phyloP scores from a whole-genome alignment of 2,329 filamentous ascomycete species.

The Apiospora saccharicola region DNA sequence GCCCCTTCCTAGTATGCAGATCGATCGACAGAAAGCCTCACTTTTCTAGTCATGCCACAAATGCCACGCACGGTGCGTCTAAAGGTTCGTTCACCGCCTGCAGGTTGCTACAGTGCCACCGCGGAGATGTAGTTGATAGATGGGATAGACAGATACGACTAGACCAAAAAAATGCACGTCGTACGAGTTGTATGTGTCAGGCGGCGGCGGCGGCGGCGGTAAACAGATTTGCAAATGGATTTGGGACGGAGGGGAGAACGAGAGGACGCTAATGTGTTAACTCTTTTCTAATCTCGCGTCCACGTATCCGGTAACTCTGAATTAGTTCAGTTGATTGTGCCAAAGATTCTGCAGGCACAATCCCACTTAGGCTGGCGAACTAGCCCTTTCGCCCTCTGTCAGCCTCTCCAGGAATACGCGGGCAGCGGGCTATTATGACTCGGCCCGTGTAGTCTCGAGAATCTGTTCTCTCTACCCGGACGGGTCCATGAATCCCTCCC shows the following conservation, averaged over 20 bases:
- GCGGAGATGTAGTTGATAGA: neutral
- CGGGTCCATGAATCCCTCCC: neutral
- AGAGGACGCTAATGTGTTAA: neutral
- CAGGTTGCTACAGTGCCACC: neutral
- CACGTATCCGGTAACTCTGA: slow-evolving; percentile 6
- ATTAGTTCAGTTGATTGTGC: too few relatives aligned
- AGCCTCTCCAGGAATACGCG: neutral
- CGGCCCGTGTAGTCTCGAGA: neutral
- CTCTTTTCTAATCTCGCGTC: neutral
- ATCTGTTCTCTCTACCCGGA: neutral
- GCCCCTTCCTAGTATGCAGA: neutral
- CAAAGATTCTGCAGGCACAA: neutral
- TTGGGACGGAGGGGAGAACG: neutral
- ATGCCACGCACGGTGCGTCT: slow-evolving; percentile 1
- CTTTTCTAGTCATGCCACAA: too few relatives aligned
- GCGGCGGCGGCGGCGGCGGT: neutral
- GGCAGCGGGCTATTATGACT: neutral
- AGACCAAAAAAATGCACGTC: neutral
- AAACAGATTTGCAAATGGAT: neutral
- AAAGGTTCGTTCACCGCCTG: neutral
- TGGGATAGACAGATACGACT: too few relatives aligned
- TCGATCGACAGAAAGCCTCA: neutral
- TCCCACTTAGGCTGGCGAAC: neutral
- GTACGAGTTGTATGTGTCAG: neutral
- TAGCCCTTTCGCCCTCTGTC: neutral